These are phyloP conservation scores for Candida tammaniensis DNA, from an alignment of 805 yeast species.

Conservation along the genomic window DNA sequence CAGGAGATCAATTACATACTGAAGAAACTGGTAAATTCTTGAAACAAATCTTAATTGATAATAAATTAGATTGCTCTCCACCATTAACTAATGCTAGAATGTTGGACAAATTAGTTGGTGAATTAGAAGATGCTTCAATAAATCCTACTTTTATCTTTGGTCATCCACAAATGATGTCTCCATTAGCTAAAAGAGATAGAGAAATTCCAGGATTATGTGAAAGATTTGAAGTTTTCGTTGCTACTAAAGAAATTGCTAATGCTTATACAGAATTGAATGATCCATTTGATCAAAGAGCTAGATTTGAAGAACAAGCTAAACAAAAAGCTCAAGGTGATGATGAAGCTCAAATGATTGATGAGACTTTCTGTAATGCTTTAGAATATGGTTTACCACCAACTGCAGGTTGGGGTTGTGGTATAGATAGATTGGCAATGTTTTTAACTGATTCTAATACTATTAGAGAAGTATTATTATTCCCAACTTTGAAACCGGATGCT, in stretches of 20 bases:
- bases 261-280: conserved; percentile 99
- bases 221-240: conserved; percentile 97
- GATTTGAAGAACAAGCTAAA: conserved; percentile 98
- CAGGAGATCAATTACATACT: conserved; percentile 93
- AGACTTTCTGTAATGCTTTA: conserved; percentile 94
- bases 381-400: conserved; percentile 99
- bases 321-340: conserved; percentile 99
- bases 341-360: conserved; percentile 96
- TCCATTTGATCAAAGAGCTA: conserved; percentile 95
- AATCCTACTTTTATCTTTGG: conserved; percentile 98
- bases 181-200: conserved; percentile 95
- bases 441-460: conserved; percentile 94
- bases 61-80: conserved; percentile 85
- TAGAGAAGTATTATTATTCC: conserved; percentile 97
- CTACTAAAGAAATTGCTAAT: conserved; percentile 96
- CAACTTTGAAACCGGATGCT: conserved; percentile 94
- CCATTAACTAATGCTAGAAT: conserved; percentile 97
- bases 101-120: conserved; percentile 98
- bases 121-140: conserved; percentile 88
- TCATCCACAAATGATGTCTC: conserved; percentile 99
- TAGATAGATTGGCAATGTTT: conserved; percentile 97
- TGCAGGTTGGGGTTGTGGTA: conserved; percentile 99
- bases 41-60: conserved; percentile 70
- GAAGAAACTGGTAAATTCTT: conserved; percentile 90
- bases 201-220: conserved; percentile 92